Base-by-base conservation (phyloP, 2,329 filamentous ascomycete genomes). In the Rutstroemia sp. region DNA sequence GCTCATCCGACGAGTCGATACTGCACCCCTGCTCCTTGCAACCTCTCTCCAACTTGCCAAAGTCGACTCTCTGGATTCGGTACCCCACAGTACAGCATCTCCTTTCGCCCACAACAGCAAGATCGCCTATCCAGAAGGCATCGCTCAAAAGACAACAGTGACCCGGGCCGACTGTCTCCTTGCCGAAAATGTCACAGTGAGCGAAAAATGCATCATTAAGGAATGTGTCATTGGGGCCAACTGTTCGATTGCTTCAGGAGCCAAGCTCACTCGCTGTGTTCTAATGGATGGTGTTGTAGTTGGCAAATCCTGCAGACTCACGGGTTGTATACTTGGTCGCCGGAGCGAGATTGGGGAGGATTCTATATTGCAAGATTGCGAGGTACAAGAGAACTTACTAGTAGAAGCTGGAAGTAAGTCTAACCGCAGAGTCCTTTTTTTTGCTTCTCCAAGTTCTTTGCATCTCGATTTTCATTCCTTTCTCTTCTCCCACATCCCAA, bases 281-380 rank as follows among this genome's bases (percentile, higher is more conserved):
- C 75, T 97, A 19, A 96, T 97, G 90, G 92, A 97, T 59, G 89
- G 89, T 3, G 92, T 89, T 0, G 84, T 89, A 7, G 80, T 99
- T 12, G 92, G 89, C 14, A 88, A 89, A 65, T 86, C 87, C 45
- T 92, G 87, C 67, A 90, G 90, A 70, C 76, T 97, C 51, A 94
- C 88, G 1, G 88, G 89, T 21, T 96, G 92, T 67, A 88, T 97
- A 34, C 73, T 97, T 42, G 94, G 94, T 4, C 83, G 86, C 67
- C 76, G 89, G 60, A 88, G 86, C 62, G 85, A 87, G 65, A 83
- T 99, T 63, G 92, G 92, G n/a, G 88, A 89, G 48, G 87, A 86
- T 8, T 86, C 79, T 5, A 80, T 84, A n/a, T 73, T 97, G 63
- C 91, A 86, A 53, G 89, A 96, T 59, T 96, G 92, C 65, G 91